Evolutionary conservation across 2,329 filamentous ascomycete genomes (phyloP), one percentile per base, ranked within the genome.

Genomic region (Juglanconis juglandina): DNA sequence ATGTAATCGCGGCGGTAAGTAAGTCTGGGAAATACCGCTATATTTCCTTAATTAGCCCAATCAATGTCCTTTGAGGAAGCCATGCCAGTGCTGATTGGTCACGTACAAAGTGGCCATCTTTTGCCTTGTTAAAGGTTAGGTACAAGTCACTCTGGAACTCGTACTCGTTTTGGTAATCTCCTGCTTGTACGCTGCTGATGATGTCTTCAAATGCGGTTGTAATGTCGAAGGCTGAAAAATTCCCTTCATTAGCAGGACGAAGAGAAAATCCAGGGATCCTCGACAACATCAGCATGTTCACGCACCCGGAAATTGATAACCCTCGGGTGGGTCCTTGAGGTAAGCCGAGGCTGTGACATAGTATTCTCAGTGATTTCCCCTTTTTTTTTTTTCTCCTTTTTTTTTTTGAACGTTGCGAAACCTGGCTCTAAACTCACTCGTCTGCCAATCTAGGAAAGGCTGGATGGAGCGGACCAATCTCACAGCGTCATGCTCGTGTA

Each of bases 111-210:
- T 59, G 57, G 37, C 57, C 57, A 14, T 59, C 57, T 32, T 59
- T 59, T 17, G 57, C 57, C 10, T 42, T 37, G 11, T 41, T 53
- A 35, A 59, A 59, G 35, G 51, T 24, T 3, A 42, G 34, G 51
- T 59, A 59, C 35, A 59, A 44, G 24, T 59, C 57, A 13, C 33
- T 51, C 42, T 55, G 57, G 44, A 59, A 59, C 11, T 49, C 51
- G 32, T 59, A 59, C 46, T 59, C 57, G 17, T 55, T 59, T 41
- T 42, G 33, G 30, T 59, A 59, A 13, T n/a, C 9, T 37, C 57
- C 57, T 13, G 41, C 17, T 10, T 59, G 32, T 13, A 59, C 37
- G 8, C 49, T 54, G 51, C 30, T 55, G 51, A 59, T 50, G 13
- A 59, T 44, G 5, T 49, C 51, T 13, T 59, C 57, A 24, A 59